Conservation (phyloP, 495 filamentous ascomycete genomes). For the Penicillium cosmopolitanum region DNA sequence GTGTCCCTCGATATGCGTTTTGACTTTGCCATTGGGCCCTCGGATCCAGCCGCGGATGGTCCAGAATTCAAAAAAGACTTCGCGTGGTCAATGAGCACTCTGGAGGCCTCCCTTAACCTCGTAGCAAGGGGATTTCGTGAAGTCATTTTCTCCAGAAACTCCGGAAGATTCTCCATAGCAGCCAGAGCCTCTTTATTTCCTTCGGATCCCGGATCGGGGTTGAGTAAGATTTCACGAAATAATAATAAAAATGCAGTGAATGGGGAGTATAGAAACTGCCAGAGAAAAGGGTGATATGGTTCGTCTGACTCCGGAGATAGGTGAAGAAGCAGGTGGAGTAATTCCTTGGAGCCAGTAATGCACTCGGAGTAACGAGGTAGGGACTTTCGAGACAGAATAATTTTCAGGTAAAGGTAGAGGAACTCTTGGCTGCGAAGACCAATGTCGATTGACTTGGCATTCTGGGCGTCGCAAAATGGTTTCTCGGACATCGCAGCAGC, state of each 20-base stretch:
- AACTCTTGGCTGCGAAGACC: background rate
- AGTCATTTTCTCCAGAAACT: background rate
- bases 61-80: background rate
- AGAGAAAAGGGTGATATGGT: background rate
- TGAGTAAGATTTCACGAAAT: background rate
- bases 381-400: background rate
- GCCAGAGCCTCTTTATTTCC: background rate
- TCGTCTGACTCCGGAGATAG: background rate
- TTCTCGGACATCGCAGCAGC: background rate
- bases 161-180: background rate
- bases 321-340: background rate
- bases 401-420: background rate
- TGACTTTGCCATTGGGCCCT: background rate
- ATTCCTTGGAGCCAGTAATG: background rate
- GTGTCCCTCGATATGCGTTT: background rate
- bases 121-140: background rate
- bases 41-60: background rate
- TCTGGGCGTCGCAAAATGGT: background rate
- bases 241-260: background rate
- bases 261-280: background rate
- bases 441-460: background rate
- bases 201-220: background rate
- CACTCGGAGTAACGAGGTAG: background rate
- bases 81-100: background rate
- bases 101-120: background rate